Evolutionary conservation across 1,284 basidiomycete genomes (phyloP).

Genomic region (Afroboletus lepidellus): DNA sequence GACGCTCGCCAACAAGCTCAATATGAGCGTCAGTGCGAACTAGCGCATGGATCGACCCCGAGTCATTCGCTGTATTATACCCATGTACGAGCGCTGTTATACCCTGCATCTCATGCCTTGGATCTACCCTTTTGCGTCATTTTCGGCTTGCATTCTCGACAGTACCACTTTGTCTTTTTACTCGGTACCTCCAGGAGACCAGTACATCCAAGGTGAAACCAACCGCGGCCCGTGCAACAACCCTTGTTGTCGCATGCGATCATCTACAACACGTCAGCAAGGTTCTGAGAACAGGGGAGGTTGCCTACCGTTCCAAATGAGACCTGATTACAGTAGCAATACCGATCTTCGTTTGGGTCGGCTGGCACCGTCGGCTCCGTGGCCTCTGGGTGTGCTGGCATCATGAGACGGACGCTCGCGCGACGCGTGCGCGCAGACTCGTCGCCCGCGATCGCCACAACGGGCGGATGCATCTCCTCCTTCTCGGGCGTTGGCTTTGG

Average conservation of each 20-base stretch:
- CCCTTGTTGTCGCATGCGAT: constrained; percentile 72
- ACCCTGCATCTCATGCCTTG: constrained; percentile 13
- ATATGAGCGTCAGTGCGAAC: constrained; percentile 50
- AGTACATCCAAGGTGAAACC: constrained; percentile 78
- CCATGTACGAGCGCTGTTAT: constrained; percentile 8
- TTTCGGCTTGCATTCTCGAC: constrained; percentile 53
- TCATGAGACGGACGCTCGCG: constrained; percentile 39
- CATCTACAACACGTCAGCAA: constrained; percentile 54
- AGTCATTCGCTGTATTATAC: constrained; percentile 21
- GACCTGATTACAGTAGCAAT: constrained; percentile 75
- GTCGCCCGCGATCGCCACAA: constrained; percentile 8
- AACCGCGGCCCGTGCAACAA: constrained; percentile 44
- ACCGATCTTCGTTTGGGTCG: constrained; percentile 56
- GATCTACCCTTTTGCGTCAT: constrained; percentile 31
- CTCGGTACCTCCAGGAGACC: constrained; percentile 60
- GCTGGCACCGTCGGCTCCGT: constrained; percentile 21
- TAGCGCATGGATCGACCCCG: constrained; percentile 24
- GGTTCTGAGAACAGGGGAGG: not conserved
- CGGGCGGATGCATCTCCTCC: constrained; percentile 16
- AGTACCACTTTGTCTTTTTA: constrained; percentile 68
- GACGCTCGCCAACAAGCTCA: constrained; percentile 67
- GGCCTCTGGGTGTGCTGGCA: constrained; percentile 33
- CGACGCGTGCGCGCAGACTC: constrained; percentile 28
- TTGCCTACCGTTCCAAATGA: constrained; percentile 71
- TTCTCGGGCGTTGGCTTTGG: constrained; percentile 21